Evolutionary conservation across 768 basidiomycete genomes (phyloP), one percentile per base, ranked within the genome.

Genomic region (Amanita jacksonii): DNA sequence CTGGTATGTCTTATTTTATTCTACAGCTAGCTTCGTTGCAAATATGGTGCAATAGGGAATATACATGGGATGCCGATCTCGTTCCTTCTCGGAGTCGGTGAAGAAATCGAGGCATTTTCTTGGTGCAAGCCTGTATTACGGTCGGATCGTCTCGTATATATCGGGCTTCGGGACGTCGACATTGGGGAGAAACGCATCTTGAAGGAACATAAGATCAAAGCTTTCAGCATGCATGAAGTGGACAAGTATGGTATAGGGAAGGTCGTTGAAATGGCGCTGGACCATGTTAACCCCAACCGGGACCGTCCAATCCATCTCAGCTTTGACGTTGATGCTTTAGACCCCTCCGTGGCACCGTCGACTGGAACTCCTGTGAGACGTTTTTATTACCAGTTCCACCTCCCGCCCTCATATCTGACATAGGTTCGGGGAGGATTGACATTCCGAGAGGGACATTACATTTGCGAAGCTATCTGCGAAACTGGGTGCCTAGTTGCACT

Each of bases 51-150:
- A 6, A 27, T 57, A 75, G 94, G 94, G 23, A 97, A 98, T 63
- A 82, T 99, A 36, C 96, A 99, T 64, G 96, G 96, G 49, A 97
- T 96, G 84, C 96, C 96, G 16, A 76, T 98, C 34, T 89, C 96
- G 4, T 98, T 98, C 76, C 77, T 99, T 39, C 63, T 75, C 60
- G 88, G 62, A 61, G 74, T 63, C 59, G 83, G 66, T 20, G 56
- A 54, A 47, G 49, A 63, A 45, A 57, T 72, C 8, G 53, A 68
- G 13, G 70, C 66, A 47, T 75, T 69, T 44, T 57, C 64, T 44
- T 80, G 66, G 79, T 70, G 60, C 50, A 77, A 78, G 58, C 79
- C 79, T 28, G 56, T 66, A 19, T 71, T 98, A 27, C 78, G 68
- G 58, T 68, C 88, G 1, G 73, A 81, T 28, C 77, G 84, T 24